A percentile compares a stretch with the other conserved stretches of the same genome.
phyloP scores from a whole-genome alignment of 768 basidiomycete species.

The Panaeolus cyanescens region DNA sequence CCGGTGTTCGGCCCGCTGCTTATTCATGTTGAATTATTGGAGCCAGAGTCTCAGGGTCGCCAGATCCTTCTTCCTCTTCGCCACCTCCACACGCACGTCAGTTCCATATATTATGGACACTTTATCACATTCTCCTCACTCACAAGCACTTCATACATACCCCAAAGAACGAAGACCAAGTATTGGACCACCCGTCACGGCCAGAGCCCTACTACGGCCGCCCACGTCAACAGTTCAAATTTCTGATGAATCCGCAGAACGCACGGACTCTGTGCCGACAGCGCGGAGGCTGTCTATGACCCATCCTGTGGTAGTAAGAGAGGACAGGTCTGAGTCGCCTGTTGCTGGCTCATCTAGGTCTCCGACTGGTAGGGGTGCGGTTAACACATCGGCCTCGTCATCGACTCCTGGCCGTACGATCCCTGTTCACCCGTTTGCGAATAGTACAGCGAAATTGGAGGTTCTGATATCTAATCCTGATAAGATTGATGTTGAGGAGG shows the following conservation, averaged over 20 bases:
- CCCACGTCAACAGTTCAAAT: neutral
- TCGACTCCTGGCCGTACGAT: neutral
- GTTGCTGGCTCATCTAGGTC: neutral
- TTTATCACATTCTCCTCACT: neutral
- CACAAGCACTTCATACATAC: neutral
- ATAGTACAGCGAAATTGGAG: neutral
- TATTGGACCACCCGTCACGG: neutral
- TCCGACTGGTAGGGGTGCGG: neutral
- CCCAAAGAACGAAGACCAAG: neutral
- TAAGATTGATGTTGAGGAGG: slow-evolving; percentile 66
- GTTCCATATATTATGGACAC: neutral
- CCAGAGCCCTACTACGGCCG: neutral
- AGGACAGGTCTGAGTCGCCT: neutral
- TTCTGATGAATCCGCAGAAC: neutral
- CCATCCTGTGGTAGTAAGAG: neutral
- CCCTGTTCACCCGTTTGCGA: neutral
- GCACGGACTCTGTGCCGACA: neutral
- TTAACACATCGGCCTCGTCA: neutral
- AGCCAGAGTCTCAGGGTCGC: neutral
- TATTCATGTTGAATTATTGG: neutral
- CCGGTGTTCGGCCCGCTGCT: neutral
- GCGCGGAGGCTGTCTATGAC: neutral
- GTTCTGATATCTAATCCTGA: neutral
- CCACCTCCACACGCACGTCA: neutral
- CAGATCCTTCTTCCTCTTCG: neutral